A percentile compares a stretch with the other conserved stretches of the same genome.
phyloP scores from a whole-genome alignment of 331 rosid genomes.

The Spiraea crenata region DNA sequence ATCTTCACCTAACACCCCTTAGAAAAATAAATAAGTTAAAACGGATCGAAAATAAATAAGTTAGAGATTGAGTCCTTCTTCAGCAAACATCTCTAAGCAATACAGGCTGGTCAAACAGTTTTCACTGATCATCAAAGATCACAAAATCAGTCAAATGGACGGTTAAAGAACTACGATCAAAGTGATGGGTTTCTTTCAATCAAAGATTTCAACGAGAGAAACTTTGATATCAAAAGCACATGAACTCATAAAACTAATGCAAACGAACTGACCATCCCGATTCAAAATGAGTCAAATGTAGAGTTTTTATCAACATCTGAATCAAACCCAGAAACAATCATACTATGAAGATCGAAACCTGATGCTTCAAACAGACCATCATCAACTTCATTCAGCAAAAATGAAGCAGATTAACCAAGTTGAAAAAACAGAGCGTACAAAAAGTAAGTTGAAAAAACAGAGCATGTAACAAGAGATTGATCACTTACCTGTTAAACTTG shows the following conservation, averaged over 20 bases:
- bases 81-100: not conserved
- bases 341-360: conserved; percentile 7
- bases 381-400: not conserved
- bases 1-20: conserved; percentile 11
- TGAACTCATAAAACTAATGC: not conserved
- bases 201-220: conserved; percentile 9
- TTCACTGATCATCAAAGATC: not conserved
- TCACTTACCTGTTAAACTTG: conserved; percentile 46
- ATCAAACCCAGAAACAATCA: conserved; percentile 12
- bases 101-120: not conserved
- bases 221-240: not conserved
- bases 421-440: not conserved
- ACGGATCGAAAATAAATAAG: not conserved
- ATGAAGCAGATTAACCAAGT: not conserved
- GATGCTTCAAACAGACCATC: too few species aligned
- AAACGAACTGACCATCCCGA: not conserved
- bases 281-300: not conserved
- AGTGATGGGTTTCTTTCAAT: not conserved
- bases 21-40: not conserved
- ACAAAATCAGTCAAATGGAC: not conserved
- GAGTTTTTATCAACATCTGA: not conserved
- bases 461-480: not conserved
- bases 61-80: not conserved
- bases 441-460: not conserved
- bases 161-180: not conserved